phyloP scores from a whole-genome alignment of 2,329 filamentous ascomycete species.

The Lomentospora prolificans region DNA sequence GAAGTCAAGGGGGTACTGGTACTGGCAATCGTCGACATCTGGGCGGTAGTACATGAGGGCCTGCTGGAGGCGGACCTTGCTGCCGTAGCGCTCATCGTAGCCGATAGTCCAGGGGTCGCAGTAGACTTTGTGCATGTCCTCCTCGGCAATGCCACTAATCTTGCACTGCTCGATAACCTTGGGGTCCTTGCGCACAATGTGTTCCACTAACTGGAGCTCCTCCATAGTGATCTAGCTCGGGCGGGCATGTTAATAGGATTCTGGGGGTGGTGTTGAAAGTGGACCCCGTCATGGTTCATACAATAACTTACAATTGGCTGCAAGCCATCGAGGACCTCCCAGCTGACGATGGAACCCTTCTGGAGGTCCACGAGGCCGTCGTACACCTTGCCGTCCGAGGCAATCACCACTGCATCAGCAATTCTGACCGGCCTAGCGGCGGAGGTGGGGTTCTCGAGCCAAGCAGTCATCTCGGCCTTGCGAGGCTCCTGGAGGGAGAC shows the following conservation, averaged over 20 bases:
- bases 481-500: constrained; percentile 77
- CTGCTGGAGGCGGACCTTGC: constrained; percentile 69
- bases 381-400: constrained; percentile 66
- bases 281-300: constrained; percentile 9
- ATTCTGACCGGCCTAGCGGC: constrained; percentile 56
- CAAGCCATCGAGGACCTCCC: constrained; percentile 65
- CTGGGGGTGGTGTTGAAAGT: background rate
- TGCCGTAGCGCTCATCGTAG: constrained; percentile 84
- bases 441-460: constrained; percentile 57
- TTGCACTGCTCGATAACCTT: constrained; percentile 86
- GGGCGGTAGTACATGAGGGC: constrained; percentile 94
- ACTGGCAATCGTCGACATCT: constrained; percentile 76
- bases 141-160: constrained; percentile 66
- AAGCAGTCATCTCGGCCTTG: constrained; percentile 73
- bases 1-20: constrained; percentile 86
- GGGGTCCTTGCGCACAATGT: constrained; percentile 63
- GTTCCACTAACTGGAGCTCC: constrained; percentile 73
- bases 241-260: too few relatives aligned
- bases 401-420: constrained; percentile 78
- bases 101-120: constrained; percentile 96
- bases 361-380: constrained; percentile 73
- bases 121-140: constrained; percentile 93
- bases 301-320: constrained; percentile 60
- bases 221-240: constrained; percentile 70
- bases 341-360: constrained; percentile 56